These are phyloP conservation scores for Diplodia scrobiculata DNA, from an alignment of 2,329 filamentous ascomycete species.

Conservation along the genomic window DNA sequence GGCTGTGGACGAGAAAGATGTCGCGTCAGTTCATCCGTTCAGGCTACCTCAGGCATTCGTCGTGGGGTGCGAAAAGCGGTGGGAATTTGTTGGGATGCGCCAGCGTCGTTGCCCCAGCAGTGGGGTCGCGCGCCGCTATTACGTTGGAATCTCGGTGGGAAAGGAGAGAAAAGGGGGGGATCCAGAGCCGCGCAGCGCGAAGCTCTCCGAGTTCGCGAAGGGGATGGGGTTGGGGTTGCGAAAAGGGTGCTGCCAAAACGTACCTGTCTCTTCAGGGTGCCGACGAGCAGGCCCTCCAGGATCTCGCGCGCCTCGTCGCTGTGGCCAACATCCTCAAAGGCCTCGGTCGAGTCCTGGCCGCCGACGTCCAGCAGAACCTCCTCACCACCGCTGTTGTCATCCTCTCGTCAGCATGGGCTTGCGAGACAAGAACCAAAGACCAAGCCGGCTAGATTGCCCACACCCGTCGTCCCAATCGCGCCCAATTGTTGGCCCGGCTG, in stretches of 20 bases:
- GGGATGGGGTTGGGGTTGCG: not conserved
- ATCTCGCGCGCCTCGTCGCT: constrained; percentile 97
- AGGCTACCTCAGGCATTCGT: not conserved
- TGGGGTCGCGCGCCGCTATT: not conserved
- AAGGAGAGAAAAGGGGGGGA: not conserved
- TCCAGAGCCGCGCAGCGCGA: not conserved
- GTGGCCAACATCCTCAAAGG: constrained; percentile 99
- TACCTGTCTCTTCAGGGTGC: constrained; percentile 46
- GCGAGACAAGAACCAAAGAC: not conserved
- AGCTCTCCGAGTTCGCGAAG: not conserved
- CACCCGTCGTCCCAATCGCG: not conserved
- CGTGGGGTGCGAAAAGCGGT: not conserved
- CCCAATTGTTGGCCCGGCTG: constrained; percentile 1
- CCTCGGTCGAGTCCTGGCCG: constrained; percentile 94
- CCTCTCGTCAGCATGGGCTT: constrained; percentile 9
- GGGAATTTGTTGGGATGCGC: not conserved
- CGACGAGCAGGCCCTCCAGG: constrained; percentile 59
- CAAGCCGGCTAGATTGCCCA: not conserved
- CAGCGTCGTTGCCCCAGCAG: not conserved
- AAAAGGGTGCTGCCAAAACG: not conserved
- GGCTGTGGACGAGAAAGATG: constrained; percentile 52
- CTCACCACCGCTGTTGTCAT: constrained; percentile 77
- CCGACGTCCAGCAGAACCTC: constrained; percentile 95
- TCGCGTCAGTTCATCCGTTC: constrained; percentile 9
- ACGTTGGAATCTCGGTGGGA: not conserved